A percentile compares a stretch with the other conserved stretches of the same genome.
Evolutionary conservation across 768 basidiomycete genomes (phyloP).

Genomic region (Russula griseocarnosa): DNA sequence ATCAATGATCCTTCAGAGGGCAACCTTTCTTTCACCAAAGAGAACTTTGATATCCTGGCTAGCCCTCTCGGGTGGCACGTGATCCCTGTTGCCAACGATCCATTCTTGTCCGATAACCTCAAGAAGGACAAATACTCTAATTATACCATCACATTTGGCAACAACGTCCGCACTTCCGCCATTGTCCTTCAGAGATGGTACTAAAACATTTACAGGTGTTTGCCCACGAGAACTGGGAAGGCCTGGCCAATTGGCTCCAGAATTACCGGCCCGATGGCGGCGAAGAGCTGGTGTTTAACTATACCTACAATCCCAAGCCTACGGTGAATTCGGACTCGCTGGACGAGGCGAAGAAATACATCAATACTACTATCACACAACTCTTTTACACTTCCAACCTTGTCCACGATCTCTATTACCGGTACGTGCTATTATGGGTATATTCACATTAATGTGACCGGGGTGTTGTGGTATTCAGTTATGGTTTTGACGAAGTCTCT

Average conservation of each 20-base stretch:
- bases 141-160: slow-evolving; percentile 81
- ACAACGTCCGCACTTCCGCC: slow-evolving; percentile 53
- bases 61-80: slow-evolving; percentile 92
- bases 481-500: slow-evolving; percentile 86
- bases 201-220: slow-evolving; percentile 50
- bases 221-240: slow-evolving; percentile 92
- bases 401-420: slow-evolving; percentile 79
- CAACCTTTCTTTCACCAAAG: slow-evolving; percentile 52
- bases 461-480: slow-evolving; percentile 40
- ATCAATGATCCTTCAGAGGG: slow-evolving; percentile 80
- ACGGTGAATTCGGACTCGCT: slow-evolving; percentile 54
- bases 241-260: slow-evolving; percentile 55
- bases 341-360: slow-evolving; percentile 72
- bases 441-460: not conserved
- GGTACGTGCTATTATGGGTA: slow-evolving; percentile 36
- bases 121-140: slow-evolving; percentile 39
- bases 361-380: slow-evolving; percentile 83
- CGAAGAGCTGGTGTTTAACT: slow-evolving; percentile 57
- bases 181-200: not conserved
- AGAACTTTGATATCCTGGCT: slow-evolving; percentile 72
- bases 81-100: slow-evolving; percentile 69
- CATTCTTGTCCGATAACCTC: slow-evolving; percentile 42
- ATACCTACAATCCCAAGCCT: slow-evolving; percentile 63
- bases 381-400: slow-evolving; percentile 84
- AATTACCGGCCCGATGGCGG: slow-evolving; percentile 82